Evolutionary conservation across 371 early-diverging fungal species (phyloP).

Genomic region (Apophysomyces ossiformis): DNA sequence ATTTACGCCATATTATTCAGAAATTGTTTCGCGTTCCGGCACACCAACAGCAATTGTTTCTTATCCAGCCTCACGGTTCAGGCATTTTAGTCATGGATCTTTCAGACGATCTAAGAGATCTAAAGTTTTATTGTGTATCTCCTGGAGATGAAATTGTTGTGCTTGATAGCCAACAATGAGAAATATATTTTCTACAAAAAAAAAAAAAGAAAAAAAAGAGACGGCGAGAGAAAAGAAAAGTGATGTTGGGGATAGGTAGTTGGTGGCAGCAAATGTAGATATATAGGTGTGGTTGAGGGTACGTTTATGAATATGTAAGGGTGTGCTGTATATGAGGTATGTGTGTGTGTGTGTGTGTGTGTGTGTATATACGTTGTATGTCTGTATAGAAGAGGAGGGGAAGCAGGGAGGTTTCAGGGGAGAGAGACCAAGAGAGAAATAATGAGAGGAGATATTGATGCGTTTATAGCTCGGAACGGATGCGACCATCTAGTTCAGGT

Average conservation of each 20-base stretch:
- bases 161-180: slow-evolving; percentile 1
- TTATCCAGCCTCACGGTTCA: slow-evolving; percentile 18
- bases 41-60: slow-evolving; percentile 35
- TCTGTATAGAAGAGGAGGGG: no score
- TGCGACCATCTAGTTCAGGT: neutral
- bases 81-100: slow-evolving; percentile 39
- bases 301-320: no score
- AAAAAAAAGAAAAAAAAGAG: neutral
- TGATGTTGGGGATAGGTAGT: no score
- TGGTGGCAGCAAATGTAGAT: no score
- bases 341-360: no score
- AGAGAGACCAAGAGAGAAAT: slow-evolving; percentile 4
- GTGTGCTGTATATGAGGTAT: no score
- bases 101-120: slow-evolving; percentile 47
- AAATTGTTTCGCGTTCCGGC: slow-evolving; percentile 43
- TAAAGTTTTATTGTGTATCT: slow-evolving; percentile 43
- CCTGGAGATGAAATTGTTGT: slow-evolving; percentile 15
- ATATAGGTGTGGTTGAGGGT: no score
- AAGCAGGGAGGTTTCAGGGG: no score
- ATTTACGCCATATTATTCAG: slow-evolving; percentile 44
- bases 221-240: neutral
- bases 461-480: neutral
- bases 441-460: neutral
- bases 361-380: no score
- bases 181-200: neutral